Evolutionary conservation across 768 basidiomycete genomes (phyloP), one percentile per base, ranked within the genome.

Genomic region (Neoboletus magnificus): DNA sequence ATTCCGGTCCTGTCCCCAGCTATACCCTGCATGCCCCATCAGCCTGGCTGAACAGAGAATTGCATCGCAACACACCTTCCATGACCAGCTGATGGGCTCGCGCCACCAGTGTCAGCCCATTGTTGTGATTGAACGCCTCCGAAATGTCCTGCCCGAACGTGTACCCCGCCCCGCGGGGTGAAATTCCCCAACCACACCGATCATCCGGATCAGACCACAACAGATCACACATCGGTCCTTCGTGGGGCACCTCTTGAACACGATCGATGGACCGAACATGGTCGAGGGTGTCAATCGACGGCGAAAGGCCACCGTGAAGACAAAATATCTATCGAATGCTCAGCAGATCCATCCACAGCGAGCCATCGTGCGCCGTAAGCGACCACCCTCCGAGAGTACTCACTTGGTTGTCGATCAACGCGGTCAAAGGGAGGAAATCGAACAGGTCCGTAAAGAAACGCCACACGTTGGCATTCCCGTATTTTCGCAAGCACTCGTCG

Each of bases 191-290:
- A 42, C 97, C 97, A 71, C 94, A 97, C 54, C 96, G 90, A 76
- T 98, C 97, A 71, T 99, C 97, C 35, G 97, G 97, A 74, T 99
- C 97, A 49, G 95, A 98, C 97, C 97, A 99, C 58, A 99, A 82
- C 52, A 99, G 80, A 75, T 99, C 97, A 68, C 97, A 99, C 97
- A 99, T 99, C 20, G 97, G 97, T 4, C 97, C 97, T 77, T 99
- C 97, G 74, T 99, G 97, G 5, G 97, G 97, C 3, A 99, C 97
- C 70, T 99, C 97, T 74, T 99, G 97, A 63, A 98, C 93, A 52
- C 97, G 90, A 79, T 99, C 97, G 69, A 99, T 98, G 47, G 93
- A 88, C 59, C 97, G 92, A 61, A 99, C 96, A 69, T 99, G 97
- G 80, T 99, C 97, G 62, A 99, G 89, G 61, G 97, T 98, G 77